Base-by-base conservation (phyloP, 768 basidiomycete species). In the Rhodotorula graminis region DNA sequence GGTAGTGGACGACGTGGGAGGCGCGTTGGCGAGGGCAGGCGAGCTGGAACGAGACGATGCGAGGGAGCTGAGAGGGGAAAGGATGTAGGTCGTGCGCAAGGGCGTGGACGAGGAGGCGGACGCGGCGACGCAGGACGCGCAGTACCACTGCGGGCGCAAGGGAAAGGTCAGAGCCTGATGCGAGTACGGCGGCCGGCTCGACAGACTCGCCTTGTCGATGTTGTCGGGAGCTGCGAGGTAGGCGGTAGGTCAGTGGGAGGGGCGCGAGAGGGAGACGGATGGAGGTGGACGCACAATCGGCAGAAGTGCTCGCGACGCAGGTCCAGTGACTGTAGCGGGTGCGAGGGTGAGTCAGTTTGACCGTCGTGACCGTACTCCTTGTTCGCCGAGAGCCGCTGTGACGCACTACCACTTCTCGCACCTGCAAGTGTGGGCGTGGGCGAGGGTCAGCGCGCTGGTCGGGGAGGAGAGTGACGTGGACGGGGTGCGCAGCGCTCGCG, bases 191-290 rank as follows among this genome's bases (percentile, higher is more conserved):
- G 15, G 44, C 19, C 25, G 14, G 31, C 9, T 37, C 3, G 12
- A 31, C 64, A 0, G 10, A 74, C 76, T 58, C 37, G 37, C 37
- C 37, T 75, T 75, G 65, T 73, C 76, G 61, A 77, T 53, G 10
- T 42, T 91, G 80, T 90, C 89, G 69, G 92, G 86, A 23, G 84
- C 83, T 49, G 87, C 86, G 19, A 46, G 44, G 37, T 46, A 18
- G 8, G 88, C 83, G 72, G 52, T 3, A n/a, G 37, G 37, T 52
- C 84, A 84, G 23, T 86, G 86, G 57, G 87, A 37, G 89, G 81
- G 90, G 92, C 70, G 85, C 92, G 44, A 83, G 85, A 81, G 88
- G 88, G 83, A 90, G 91, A 31, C 50, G 23, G 44, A 9, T 37
- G 37, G 37, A 12, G 31, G 3, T 47, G 11, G 7, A 56, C 70